phyloP scores from a whole-genome alignment of 2,329 filamentous ascomycete genomes.

The Shiraia sp. region DNA sequence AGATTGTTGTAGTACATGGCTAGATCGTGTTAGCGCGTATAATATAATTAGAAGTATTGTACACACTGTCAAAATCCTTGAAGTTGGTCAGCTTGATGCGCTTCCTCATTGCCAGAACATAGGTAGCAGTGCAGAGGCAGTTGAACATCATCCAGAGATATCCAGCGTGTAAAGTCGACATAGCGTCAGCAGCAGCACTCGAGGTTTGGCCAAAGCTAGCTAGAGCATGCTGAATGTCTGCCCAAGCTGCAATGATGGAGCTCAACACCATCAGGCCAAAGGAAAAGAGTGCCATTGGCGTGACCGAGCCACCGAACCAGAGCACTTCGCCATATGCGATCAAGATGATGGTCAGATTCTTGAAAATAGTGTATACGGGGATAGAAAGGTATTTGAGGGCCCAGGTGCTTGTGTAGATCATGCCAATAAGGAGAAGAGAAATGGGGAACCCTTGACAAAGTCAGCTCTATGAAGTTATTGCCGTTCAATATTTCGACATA shows the following conservation, averaged over 20 bases:
- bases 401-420: slow-evolving; percentile 98
- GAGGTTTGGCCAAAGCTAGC: slow-evolving; percentile 59
- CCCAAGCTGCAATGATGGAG: slow-evolving; percentile 94
- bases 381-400: slow-evolving; percentile 95
- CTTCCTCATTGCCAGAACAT: slow-evolving; percentile 92
- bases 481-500: slow-evolving; percentile 53
- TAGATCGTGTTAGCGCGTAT: slow-evolving; percentile 46
- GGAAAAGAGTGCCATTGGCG: slow-evolving; percentile 82
- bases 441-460: slow-evolving; percentile 81
- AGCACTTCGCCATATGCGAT: slow-evolving; percentile 98
- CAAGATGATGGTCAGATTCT: slow-evolving; percentile 98
- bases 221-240: slow-evolving; percentile 87
- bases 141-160: slow-evolving; percentile 99
- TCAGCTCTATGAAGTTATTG: slow-evolving; percentile 11
- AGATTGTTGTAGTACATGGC: slow-evolving; percentile 99
- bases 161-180: slow-evolving; percentile 89
- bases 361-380: slow-evolving; percentile 99
- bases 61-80: slow-evolving; percentile 97
- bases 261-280: slow-evolving; percentile 97
- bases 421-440: slow-evolving; percentile 91
- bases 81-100: slow-evolving; percentile 99
- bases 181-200: slow-evolving; percentile 69
- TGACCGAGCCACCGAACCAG: slow-evolving; percentile 95
- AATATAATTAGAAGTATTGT: slow-evolving; percentile 8
- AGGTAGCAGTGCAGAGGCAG: slow-evolving; percentile 90